Evolutionary conservation across 2,329 filamentous ascomycete species (phyloP), one percentile per base, ranked within the genome.

Genomic region (Mycogone perniciosa): DNA sequence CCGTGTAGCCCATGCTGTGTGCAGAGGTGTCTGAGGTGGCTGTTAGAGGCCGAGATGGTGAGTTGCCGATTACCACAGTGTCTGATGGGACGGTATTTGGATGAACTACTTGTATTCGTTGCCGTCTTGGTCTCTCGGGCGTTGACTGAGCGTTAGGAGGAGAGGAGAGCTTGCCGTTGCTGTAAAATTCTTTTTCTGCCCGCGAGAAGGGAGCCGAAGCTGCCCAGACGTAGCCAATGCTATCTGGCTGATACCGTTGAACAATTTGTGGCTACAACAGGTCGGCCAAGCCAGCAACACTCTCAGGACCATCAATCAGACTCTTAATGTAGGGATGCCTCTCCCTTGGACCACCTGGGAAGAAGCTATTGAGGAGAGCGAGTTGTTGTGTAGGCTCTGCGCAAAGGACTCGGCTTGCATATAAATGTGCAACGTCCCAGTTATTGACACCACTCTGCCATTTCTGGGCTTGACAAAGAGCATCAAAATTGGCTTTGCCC

Each of bases 321-420:
- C n/a, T n/a, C n/a, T n/a, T n/a, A n/a, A n/a, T n/a, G n/a, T n/a
- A n/a, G n/a, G n/a, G n/a, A n/a, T n/a, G n/a, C n/a, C n/a, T n/a
- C n/a, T n/a, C n/a, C n/a, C n/a, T n/a, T n/a, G n/a, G n/a, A n/a
- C n/a, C n/a, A n/a, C n/a, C n/a, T n/a, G n/a, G n/a, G n/a, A n/a
- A n/a, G n/a, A n/a, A n/a, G n/a, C n/a, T n/a, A n/a, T n/a, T n/a
- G n/a, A n/a, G n/a, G n/a, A n/a, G n/a, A n/a, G n/a, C n/a, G n/a
- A n/a, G n/a, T n/a, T n/a, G n/a, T n/a, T n/a, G n/a, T n/a, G n/a
- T n/a, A n/a, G n/a, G n/a, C n/a, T n/a, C n/a, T 46, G 6, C 46
- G 37, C 44, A 51, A 10, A 51, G n/a, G 11, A 51, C 44, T 4
- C 49, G 49, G 35, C 29, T 31, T n/a, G 49, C 49, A 42, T 43